Percentiles rank a stretch among this genome's conserved stretches.
phyloP scores from a whole-genome alignment of 805 yeast species.

The Metschnikowia borealis region DNA sequence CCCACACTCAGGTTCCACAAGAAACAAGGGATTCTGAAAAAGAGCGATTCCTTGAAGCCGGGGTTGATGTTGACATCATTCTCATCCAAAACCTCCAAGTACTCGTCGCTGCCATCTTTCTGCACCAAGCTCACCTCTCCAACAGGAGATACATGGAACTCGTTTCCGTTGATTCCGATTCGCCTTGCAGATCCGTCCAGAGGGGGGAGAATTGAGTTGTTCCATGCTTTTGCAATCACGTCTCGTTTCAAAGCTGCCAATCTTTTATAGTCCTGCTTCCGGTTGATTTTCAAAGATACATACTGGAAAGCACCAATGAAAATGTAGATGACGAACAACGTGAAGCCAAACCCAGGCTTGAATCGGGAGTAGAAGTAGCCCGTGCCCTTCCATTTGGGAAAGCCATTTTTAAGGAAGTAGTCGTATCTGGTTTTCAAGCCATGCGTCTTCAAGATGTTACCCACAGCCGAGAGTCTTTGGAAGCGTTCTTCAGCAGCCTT shows the following conservation, averaged over 20 bases:
- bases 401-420: constrained; percentile 75
- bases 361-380: constrained; percentile 63
- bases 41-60: constrained; percentile 45
- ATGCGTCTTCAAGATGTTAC: constrained; percentile 61
- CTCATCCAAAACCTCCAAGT: constrained; percentile 40
- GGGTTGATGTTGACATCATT: constrained; percentile 46
- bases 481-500: constrained; percentile 64
- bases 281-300: constrained; percentile 49
- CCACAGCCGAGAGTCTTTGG: constrained; percentile 72
- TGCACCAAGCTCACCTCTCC: constrained; percentile 53
- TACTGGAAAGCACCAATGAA: constrained; percentile 57
- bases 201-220: constrained; percentile 45
- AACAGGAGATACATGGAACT: constrained; percentile 52
- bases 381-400: constrained; percentile 75
- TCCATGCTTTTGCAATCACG: constrained; percentile 55
- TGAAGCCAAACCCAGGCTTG: constrained; percentile 59
- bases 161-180: constrained; percentile 44
- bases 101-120: constrained; percentile 29
- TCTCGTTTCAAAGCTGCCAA: constrained; percentile 49
- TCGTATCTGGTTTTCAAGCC: constrained; percentile 70
- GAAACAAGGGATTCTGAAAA: constrained; percentile 39
- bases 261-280: constrained; percentile 54
- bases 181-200: constrained; percentile 48
- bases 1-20: constrained; percentile 48
- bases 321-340: constrained; percentile 47